Evolutionary conservation across 1,284 basidiomycete species (phyloP).

Genomic region (Ganoderma meredithae): DNA sequence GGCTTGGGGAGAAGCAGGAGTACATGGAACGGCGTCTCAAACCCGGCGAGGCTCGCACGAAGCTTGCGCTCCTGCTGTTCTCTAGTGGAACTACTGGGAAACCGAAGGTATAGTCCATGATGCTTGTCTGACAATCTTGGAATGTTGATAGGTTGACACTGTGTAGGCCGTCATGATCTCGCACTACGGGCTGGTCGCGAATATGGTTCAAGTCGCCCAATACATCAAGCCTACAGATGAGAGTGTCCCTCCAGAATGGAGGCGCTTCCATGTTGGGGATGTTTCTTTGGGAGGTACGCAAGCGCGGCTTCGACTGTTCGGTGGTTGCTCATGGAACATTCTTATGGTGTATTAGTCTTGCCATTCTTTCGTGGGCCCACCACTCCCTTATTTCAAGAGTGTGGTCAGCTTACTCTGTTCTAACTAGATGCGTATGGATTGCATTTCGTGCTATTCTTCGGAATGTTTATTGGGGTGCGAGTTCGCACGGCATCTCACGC

Average conservation of each 20-base stretch:
- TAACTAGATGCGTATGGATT: slow-evolving; percentile 70
- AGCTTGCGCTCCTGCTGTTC: slow-evolving; percentile 75
- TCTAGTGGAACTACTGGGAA: slow-evolving; percentile 84
- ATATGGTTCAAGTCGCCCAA: slow-evolving; percentile 20
- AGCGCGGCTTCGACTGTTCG: not conserved
- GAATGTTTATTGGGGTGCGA: slow-evolving; percentile 56
- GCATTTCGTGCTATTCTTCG: slow-evolving; percentile 61
- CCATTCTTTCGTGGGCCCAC: slow-evolving; percentile 39
- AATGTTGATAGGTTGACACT: not conserved
- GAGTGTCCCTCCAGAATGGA: slow-evolving; percentile 4
- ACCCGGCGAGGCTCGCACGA: slow-evolving; percentile 66
- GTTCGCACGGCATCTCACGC: not conserved
- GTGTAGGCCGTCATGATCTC: slow-evolving; percentile 73
- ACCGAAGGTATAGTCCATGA: slow-evolving; percentile 53
- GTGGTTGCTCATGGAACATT: not conserved
- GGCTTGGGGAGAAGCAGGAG: slow-evolving; percentile 43
- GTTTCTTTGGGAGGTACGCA: slow-evolving; percentile 9
- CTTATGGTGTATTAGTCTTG: slow-evolving; percentile 26
- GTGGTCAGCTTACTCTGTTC: too few species aligned
- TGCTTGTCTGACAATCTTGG: not conserved
- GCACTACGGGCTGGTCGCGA: slow-evolving; percentile 54
- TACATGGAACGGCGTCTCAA: slow-evolving; percentile 55
- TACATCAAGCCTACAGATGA: slow-evolving; percentile 11
- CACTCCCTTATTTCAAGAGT: not conserved
- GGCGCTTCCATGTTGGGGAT: slow-evolving; percentile 15